A percentile compares a stretch with the other conserved stretches of the same genome.
phyloP scores from a whole-genome alignment of 2,329 filamentous ascomycete species.

The Tolypocladium pustulatum region DNA sequence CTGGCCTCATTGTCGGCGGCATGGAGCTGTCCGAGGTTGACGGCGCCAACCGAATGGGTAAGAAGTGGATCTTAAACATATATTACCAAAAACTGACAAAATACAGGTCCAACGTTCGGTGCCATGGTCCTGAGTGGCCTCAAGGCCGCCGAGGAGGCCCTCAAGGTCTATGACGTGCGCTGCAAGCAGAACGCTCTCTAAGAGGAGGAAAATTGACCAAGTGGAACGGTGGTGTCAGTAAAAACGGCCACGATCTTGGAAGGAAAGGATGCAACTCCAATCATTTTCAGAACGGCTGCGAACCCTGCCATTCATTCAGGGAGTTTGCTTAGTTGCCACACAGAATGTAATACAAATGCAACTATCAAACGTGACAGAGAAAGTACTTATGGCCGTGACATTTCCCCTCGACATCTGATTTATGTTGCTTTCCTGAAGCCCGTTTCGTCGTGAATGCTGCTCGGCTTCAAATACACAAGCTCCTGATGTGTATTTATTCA shows the following conservation, averaged over 20 bases:
- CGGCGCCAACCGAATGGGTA: constrained; percentile 81
- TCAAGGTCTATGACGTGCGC: constrained; percentile 66
- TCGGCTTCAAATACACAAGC: background rate
- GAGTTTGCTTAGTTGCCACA: constrained; percentile 3
- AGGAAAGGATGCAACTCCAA: background rate
- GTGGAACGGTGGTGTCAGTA: background rate
- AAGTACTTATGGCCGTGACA: too few relatives aligned
- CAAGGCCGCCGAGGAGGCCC: constrained; percentile 81
- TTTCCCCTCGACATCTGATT: background rate
- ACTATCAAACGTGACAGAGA: background rate
- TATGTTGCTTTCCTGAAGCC: background rate
- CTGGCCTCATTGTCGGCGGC: constrained; percentile 82
- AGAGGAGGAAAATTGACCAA: background rate
- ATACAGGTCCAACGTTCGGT: constrained; percentile 61
- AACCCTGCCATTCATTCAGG: background rate
- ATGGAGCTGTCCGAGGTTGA: constrained; percentile 92
- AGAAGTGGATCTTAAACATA: constrained; percentile 1
- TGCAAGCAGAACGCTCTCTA: constrained; percentile 65
- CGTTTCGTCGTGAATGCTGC: background rate
- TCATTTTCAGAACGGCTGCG: background rate
- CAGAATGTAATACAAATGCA: constrained; percentile 1
- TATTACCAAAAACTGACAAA: background rate
- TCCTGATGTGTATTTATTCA: background rate
- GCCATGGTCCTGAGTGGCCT: constrained; percentile 83
- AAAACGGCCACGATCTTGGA: background rate